These are phyloP conservation scores for Pyrrhoderma noxium DNA, from an alignment of 1,284 basidiomycete genomes.

Conservation along the genomic window DNA sequence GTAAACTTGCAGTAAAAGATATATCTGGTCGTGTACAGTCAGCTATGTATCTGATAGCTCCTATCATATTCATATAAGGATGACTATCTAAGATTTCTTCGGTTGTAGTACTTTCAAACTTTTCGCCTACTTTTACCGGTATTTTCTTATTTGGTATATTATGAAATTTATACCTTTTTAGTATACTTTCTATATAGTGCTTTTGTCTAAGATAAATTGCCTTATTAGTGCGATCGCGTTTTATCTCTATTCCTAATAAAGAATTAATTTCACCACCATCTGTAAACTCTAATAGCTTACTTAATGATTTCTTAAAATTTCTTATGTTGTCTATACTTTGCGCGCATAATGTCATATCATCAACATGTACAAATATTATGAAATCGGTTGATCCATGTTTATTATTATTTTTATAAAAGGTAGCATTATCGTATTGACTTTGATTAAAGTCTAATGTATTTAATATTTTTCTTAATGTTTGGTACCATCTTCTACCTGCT, in stretches of 20 bases:
- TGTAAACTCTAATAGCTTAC: not conserved
- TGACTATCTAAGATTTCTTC: slow-evolving; percentile 25
- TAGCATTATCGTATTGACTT: slow-evolving; percentile 25
- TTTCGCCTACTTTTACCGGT: no score
- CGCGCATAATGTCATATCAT: not conserved
- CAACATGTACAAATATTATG: not conserved
- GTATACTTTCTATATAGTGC: slow-evolving; percentile 25
- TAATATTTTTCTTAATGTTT: slow-evolving; percentile 11
- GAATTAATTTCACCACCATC: not conserved
- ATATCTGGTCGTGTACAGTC: slow-evolving; percentile 25
- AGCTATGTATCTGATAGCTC: slow-evolving; percentile 29
- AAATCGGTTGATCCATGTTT: slow-evolving; percentile 1
- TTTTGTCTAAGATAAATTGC: slow-evolving; percentile 13
- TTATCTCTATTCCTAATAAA: not conserved
- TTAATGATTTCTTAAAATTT: not conserved
- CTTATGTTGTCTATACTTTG: not conserved
- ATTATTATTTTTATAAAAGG: slow-evolving; percentile 22
- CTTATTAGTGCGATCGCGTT: slow-evolving; percentile 14
- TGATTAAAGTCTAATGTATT: slow-evolving; percentile 22
- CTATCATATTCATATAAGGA: slow-evolving; percentile 26
- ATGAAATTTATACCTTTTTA: slow-evolving; percentile 23
- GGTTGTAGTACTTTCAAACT: slow-evolving; percentile 19
- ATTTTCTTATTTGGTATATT: no score
- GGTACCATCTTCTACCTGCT: slow-evolving; percentile 21
- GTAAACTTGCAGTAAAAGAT: slow-evolving; percentile 14